phyloP scores from a whole-genome alignment of 2,329 filamentous ascomycete genomes.

The Raffaelea albimanens region DNA sequence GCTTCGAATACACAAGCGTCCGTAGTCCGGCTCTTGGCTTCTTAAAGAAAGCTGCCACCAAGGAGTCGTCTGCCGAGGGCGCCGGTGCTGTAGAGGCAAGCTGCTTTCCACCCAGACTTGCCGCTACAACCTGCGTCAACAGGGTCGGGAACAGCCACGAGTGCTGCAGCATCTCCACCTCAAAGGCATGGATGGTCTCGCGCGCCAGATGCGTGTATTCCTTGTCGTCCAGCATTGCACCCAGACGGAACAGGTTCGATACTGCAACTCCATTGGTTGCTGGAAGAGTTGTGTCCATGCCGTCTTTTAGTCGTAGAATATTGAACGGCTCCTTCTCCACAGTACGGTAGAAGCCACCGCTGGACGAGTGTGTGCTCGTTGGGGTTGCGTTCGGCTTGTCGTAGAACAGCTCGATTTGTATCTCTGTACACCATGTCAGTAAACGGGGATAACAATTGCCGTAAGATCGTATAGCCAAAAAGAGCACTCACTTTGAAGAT shows the following conservation, averaged over 20 bases:
- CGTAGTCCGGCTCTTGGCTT: constrained; percentile 20
- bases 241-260: constrained; percentile 73
- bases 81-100: constrained; percentile 9
- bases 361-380: constrained; percentile 26
- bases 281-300: constrained; percentile 86
- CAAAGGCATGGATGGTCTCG: constrained; percentile 74
- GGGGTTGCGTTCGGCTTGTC: constrained; percentile 37
- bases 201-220: constrained; percentile 54
- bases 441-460: no score
- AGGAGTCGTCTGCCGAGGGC: constrained; percentile 7
- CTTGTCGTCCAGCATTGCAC: constrained; percentile 36
- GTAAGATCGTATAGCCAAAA: not conserved
- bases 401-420: constrained; percentile 70
- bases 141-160: constrained; percentile 84
- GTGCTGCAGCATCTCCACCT: constrained; percentile 85
- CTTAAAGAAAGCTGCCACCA: constrained; percentile 13
- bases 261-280: constrained; percentile 85
- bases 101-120: constrained; percentile 55
- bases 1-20: constrained; percentile 14
- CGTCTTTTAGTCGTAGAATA: constrained; percentile 84
- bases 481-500: constrained; percentile 56
- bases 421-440: constrained; percentile 43
- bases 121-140: constrained; percentile 64
- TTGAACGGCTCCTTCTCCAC: constrained; percentile 52
- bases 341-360: constrained; percentile 67